Evolutionary conservation across 306 rosid genomes (phyloP), one percentile per base, ranked within the genome.

Genomic region (Carpinus viminea): DNA sequence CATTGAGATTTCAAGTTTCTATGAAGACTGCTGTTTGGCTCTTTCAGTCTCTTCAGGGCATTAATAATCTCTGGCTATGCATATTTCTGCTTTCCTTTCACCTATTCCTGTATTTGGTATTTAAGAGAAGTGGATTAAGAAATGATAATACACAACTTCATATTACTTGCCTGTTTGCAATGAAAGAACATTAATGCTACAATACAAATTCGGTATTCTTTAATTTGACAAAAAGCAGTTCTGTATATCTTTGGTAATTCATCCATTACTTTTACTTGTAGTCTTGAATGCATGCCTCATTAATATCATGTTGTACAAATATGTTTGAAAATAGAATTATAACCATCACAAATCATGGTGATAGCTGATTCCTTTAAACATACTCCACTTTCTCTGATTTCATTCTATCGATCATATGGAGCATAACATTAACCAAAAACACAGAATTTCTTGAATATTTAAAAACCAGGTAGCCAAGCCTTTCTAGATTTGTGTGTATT

Each of bases 1-100:
- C 61, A 50, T 31, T 66, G 51, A 38, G 51, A 66, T 66, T 38
- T 41, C 31, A 8, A 66, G 7, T 41, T 66, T 38, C 57, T 24
- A 47, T 65, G 18, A 77, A 72, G n/a, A n/a, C 46, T 20, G 7
- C n/a, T 12, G 13, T 71, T 24, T 78, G 74, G 43, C 72, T 77
- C 72, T 69, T 18, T 66, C 72, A 65, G 41, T 31, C 21, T 72
- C 78, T 80, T 70, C 54, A 12, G 48, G 71, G 71, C 47, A 65
- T 38, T 38, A 65, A 18, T 34, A 65, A 65, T 34, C 46, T 65
- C 24, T 36, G 18, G 21, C 38, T 62, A 1, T 38, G 48, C 24
- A 36, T 36, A 12, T 65, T 16, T 65, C 24, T 8, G 13, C 71
- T 65, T 36, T 65, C 47, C 47, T 36, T 65, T 38, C 71, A 11